phyloP scores from a whole-genome alignment of 2,329 filamentous ascomycete species.

The Monosporascus sp. region DNA sequence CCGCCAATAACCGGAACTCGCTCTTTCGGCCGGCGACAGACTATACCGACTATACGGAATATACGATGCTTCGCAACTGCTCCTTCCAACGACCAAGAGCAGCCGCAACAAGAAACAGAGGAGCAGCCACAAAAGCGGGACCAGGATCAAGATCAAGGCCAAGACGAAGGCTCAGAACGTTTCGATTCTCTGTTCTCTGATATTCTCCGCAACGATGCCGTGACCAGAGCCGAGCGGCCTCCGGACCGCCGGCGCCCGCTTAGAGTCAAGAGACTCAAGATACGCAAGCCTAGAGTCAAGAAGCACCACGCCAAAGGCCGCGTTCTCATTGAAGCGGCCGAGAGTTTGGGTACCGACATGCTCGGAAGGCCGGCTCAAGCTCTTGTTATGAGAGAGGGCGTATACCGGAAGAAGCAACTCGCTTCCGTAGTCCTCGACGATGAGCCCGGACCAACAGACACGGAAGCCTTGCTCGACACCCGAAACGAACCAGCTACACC shows the following conservation, averaged over 20 bases:
- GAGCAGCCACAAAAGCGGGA: neutral
- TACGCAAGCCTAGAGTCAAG: conserved; percentile 5
- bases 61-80: conserved; percentile 5
- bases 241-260: no score
- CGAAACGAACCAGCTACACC: conserved; percentile 19
- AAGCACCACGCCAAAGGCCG: conserved; percentile 17
- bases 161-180: neutral
- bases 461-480: conserved; percentile 27
- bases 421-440: neutral
- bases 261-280: conserved; percentile 4
- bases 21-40: conserved; percentile 4
- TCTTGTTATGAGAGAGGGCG: conserved; percentile 41
- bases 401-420: conserved; percentile 6
- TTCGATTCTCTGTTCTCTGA: neutral
- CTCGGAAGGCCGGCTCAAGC: conserved; percentile 37
- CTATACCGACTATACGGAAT: neutral
- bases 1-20: conserved; percentile 4
- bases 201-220: neutral
- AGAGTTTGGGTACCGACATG: conserved; percentile 25
- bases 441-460: conserved; percentile 20
- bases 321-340: conserved; percentile 16
- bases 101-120: neutral
- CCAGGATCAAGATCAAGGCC: neutral
- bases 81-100: neutral
- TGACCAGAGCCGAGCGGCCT: no score